Percentiles rank a stretch among this genome's conserved stretches.
Evolutionary conservation across 306 rosid species (phyloP).

Genomic region (Argentina anserina): DNA sequence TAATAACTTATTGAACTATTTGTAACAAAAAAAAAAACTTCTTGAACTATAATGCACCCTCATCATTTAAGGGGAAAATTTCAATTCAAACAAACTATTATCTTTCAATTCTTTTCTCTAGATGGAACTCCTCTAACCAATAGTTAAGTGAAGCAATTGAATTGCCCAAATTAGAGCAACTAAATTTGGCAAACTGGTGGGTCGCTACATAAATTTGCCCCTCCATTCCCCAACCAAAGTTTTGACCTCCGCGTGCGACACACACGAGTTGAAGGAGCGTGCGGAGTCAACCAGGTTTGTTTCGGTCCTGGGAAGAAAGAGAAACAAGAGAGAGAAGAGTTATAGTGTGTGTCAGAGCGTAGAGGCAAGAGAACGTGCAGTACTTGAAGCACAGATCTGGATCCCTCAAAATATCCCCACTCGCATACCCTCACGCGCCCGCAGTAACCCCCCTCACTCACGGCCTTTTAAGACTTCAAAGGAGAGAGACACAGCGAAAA

Average conservation of each 20-base stretch:
- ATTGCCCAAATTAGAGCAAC: background rate
- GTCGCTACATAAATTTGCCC: background rate
- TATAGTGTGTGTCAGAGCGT: constrained; percentile 39
- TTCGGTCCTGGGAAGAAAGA: constrained; percentile 10
- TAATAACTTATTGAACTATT: too few relatives aligned
- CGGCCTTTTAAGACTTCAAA: constrained; percentile 28
- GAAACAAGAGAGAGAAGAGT: constrained; percentile 8
- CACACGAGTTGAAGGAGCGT: background rate
- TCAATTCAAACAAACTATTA: too few relatives aligned
- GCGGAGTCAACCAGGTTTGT: constrained; percentile 3
- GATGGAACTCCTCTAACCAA: background rate
- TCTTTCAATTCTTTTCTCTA: too few relatives aligned
- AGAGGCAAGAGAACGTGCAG: constrained; percentile 60
- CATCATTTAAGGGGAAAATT: too few relatives aligned
- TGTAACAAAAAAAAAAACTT: too few relatives aligned
- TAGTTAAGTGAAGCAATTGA: background rate
- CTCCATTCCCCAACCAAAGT: background rate
- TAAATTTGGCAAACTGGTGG: background rate
- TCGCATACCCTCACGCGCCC: constrained; percentile 3
- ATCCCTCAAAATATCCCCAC: constrained; percentile 46
- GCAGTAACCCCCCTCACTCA: constrained; percentile 11
- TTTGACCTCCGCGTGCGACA: constrained; percentile 20
- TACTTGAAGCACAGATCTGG: constrained; percentile 64
- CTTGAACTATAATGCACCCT: too few relatives aligned
- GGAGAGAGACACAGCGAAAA: constrained; percentile 30